phyloP scores from a whole-genome alignment of 1,284 basidiomycete species.

The Fistulina hepatica region DNA sequence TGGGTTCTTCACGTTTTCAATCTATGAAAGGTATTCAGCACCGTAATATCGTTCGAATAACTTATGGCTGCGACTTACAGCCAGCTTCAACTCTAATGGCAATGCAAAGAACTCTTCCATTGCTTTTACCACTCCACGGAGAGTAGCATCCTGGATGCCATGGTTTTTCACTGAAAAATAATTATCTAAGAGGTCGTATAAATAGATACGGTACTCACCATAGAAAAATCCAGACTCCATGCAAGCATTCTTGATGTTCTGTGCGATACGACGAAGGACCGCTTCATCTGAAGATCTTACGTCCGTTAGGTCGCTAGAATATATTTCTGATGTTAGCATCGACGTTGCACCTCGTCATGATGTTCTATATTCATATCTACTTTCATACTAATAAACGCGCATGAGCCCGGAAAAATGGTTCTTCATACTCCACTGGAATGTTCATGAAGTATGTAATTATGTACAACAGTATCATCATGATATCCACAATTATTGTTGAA shows the following conservation, averaged over 20 bases:
- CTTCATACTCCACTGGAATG: no score
- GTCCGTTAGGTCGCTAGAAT: no score
- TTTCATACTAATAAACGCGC: no score
- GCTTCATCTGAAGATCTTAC: no score
- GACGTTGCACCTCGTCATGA: no score
- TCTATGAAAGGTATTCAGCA: constrained; percentile 25
- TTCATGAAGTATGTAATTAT: no score
- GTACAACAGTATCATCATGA: no score
- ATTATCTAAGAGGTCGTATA: constrained; percentile 2
- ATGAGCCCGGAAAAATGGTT: no score
- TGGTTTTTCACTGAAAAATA: constrained; percentile 54
- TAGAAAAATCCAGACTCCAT: constrained; percentile 77
- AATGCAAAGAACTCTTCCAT: constrained; percentile 26
- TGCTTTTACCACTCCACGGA: constrained; percentile 35
- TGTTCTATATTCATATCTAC: no score
- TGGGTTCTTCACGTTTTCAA: constrained; percentile 56
- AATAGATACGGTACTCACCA: constrained; percentile 30
- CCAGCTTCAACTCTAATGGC: constrained; percentile 33
- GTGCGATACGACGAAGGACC: no score
- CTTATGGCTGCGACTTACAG: background rate
- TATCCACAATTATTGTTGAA: no score
- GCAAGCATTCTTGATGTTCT: constrained; percentile 60
- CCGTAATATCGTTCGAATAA: background rate
- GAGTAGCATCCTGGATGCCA: constrained; percentile 41
- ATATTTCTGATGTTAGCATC: no score